phyloP scores from a whole-genome alignment of 2,329 filamentous ascomycete species.

The Alternaria triticimaculans region DNA sequence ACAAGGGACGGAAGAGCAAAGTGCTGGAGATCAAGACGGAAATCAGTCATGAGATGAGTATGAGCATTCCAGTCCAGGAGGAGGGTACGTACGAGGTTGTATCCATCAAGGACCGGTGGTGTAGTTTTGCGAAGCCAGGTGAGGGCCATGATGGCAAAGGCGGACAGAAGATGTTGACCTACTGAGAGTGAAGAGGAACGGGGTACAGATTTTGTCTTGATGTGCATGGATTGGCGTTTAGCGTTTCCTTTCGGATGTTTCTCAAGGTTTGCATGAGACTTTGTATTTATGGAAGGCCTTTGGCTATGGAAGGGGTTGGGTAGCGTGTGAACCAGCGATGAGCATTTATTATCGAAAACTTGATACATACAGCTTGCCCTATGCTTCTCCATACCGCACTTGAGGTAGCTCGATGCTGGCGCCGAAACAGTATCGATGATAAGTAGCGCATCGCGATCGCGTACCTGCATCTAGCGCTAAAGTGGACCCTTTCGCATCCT shows the following conservation, averaged over 20 bases:
- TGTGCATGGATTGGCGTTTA: slow-evolving; percentile 4
- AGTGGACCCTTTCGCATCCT: neutral
- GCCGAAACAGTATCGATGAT: neutral
- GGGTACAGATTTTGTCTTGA: neutral
- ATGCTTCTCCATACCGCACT: neutral
- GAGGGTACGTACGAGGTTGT: slow-evolving; percentile 98
- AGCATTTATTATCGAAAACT: neutral
- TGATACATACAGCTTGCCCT: neutral
- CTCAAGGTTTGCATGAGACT: neutral
- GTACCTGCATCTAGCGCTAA: neutral
- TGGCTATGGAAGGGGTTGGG: neutral
- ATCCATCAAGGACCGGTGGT: slow-evolving; percentile 91
- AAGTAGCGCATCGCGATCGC: neutral
- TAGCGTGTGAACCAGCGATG: neutral
- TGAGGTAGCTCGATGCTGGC: neutral
- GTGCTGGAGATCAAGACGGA: slow-evolving; percentile 93
- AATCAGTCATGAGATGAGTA: slow-evolving; percentile 78
- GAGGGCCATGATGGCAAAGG: slow-evolving; percentile 45
- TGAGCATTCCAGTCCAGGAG: slow-evolving; percentile 83
- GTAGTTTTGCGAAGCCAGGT: slow-evolving; percentile 80
- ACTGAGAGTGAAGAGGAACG: slow-evolving; percentile 22
- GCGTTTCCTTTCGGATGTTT: neutral
- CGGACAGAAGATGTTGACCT: slow-evolving; percentile 50
- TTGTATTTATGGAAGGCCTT: neutral
- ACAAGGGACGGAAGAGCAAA: slow-evolving; percentile 62